Evolutionary conservation across 1,284 basidiomycete genomes (phyloP).

Genomic region (Cystobasidium sp.): DNA sequence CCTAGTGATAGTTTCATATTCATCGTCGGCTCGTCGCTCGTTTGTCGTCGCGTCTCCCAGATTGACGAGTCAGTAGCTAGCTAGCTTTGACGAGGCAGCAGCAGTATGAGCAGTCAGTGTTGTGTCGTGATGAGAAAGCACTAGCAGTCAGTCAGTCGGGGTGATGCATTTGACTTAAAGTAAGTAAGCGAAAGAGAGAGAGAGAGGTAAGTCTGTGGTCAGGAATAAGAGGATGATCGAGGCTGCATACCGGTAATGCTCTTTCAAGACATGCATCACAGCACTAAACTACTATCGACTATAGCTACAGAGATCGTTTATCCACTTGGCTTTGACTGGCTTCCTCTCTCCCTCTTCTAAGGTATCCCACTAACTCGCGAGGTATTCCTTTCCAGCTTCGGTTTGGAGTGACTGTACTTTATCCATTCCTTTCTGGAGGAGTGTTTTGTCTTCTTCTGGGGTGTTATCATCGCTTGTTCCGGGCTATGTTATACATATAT

Average conservation of each 20-base stretch:
- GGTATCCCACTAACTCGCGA: conserved; percentile 26
- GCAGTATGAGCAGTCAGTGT: neutral
- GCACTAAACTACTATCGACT: neutral
- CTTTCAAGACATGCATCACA: neutral
- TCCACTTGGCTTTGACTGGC: too few relatives aligned
- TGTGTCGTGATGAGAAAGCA: too few relatives aligned
- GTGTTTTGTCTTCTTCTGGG: conserved; percentile 18
- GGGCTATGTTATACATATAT: conserved; percentile 8
- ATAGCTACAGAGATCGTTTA: too few relatives aligned
- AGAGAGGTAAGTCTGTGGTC: too few relatives aligned
- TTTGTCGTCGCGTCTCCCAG: neutral
- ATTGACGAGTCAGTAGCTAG: neutral
- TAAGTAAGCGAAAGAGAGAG: too few relatives aligned
- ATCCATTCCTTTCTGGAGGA: conserved; percentile 32
- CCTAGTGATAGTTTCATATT: conserved; percentile 38
- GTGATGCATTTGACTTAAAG: too few relatives aligned
- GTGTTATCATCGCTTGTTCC: conserved; percentile 13
- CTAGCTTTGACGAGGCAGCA: neutral
- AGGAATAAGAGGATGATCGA: too few relatives aligned
- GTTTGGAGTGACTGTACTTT: conserved; percentile 20
- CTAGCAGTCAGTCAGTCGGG: too few relatives aligned
- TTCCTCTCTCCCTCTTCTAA: neutral
- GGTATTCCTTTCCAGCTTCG: conserved; percentile 39
- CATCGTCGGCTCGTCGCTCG: neutral
- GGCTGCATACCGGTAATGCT: neutral